Evolutionary conservation across 192 early-diverging fungal genomes (phyloP).

Genomic region (Borealophlyctis nickersoniae): DNA sequence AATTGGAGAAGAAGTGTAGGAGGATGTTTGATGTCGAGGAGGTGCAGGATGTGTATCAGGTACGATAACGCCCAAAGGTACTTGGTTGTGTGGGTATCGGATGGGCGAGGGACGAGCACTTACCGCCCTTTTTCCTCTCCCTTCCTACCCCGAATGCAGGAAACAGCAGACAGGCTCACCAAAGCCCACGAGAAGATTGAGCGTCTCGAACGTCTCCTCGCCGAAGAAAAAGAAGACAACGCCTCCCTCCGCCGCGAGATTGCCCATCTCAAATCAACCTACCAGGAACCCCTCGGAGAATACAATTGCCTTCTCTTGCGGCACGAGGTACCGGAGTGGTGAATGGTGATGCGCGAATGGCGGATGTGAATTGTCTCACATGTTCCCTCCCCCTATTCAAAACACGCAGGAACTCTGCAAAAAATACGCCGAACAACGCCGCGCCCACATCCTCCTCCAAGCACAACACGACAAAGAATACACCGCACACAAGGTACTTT

Average conservation of each 20-base stretch:
- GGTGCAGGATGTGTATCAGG: slow-evolving; percentile 32
- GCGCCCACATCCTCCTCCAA: slow-evolving; percentile 13
- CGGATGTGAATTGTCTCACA: background rate
- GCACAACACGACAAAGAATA: slow-evolving; percentile 22
- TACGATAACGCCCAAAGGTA: background rate
- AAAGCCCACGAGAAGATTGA: slow-evolving; percentile 15
- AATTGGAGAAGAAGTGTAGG: slow-evolving; percentile 19
- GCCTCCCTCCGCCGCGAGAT: background rate
- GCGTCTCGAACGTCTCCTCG: slow-evolving; percentile 7
- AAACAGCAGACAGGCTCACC: slow-evolving; percentile 23
- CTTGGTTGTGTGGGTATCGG: background rate
- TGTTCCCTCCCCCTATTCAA: background rate
- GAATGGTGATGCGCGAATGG: background rate
- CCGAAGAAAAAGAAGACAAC: background rate
- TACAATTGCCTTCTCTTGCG: slow-evolving; percentile 14
- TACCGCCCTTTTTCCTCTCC: background rate
- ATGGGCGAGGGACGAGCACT: background rate
- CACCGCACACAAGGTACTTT: slow-evolving; percentile 14
- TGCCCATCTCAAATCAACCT: background rate
- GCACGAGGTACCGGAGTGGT: background rate
- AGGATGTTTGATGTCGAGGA: slow-evolving; percentile 28
- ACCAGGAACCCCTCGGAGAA: slow-evolving; percentile 21
- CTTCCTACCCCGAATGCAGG: slow-evolving; percentile 1
- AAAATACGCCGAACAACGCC: slow-evolving; percentile 13
- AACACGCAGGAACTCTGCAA: slow-evolving; percentile 20